Evolutionary conservation across 2,329 filamentous ascomycete genomes (phyloP).

Genomic region (Fusarium palustre): DNA sequence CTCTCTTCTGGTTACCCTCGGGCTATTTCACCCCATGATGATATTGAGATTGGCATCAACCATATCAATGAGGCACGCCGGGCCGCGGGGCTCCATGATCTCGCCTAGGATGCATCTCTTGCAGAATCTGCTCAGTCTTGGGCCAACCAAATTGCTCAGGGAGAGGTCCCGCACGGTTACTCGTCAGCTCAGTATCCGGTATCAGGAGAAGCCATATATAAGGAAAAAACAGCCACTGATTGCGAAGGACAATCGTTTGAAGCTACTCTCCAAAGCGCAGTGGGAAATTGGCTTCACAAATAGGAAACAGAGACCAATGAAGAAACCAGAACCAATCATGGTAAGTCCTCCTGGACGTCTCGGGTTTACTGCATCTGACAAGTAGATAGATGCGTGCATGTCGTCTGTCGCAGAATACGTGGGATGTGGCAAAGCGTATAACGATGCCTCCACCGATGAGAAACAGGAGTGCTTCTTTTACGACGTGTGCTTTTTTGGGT

Average conservation of each 20-base stretch:
- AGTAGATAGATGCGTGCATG: not conserved
- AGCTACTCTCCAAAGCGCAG: slow-evolving; percentile 48
- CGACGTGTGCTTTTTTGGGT: not conserved
- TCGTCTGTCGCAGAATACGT: not conserved
- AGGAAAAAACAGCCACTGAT: not conserved
- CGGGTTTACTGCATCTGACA: not conserved
- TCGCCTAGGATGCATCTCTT: not conserved
- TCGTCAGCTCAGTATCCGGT: not conserved
- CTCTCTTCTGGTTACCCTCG: slow-evolving; percentile 31
- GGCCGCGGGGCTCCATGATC: not conserved
- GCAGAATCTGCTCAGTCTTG: not conserved
- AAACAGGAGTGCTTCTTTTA: not conserved
- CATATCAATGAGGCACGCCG: slow-evolving; percentile 47
- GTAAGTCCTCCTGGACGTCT: not conserved
- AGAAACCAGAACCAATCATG: not conserved
- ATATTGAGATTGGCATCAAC: slow-evolving; percentile 40
- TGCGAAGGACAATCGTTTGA: slow-evolving; percentile 32
- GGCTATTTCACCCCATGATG: slow-evolving; percentile 34
- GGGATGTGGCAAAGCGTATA: not conserved
- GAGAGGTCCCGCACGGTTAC: not conserved
- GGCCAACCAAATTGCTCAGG: not conserved
- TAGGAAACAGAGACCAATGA: not conserved
- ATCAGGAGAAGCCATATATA: not conserved
- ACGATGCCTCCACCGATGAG: not conserved
- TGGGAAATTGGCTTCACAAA: slow-evolving; percentile 48